phyloP scores from a whole-genome alignment of 331 rosid genomes.

The Rosa hybrid region DNA sequence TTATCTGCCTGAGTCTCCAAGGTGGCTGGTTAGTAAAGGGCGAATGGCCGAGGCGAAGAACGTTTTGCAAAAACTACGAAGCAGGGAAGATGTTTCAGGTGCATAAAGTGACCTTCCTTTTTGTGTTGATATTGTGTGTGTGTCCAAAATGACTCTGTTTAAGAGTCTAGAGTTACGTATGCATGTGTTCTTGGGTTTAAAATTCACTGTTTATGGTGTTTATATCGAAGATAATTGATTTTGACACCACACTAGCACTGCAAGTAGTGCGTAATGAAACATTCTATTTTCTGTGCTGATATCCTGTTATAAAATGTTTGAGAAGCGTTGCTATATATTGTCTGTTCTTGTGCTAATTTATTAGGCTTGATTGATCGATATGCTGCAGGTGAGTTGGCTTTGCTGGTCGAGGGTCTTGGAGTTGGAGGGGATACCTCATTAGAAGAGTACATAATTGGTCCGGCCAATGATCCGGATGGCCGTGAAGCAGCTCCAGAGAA shows the following conservation, averaged over 20 bases:
- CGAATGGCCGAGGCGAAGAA: constrained; percentile 23
- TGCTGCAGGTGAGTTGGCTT: constrained; percentile 33
- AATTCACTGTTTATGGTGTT: not conserved
- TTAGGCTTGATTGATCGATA: not conserved
- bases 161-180: not conserved
- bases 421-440: constrained; percentile 28
- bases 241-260: no score
- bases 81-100: constrained; percentile 37
- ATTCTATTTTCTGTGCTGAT: not conserved
- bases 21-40: constrained; percentile 35
- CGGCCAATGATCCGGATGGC: constrained; percentile 13
- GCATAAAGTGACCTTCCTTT: not conserved
- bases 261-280: no score
- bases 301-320: not conserved
- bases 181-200: not conserved
- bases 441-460: constrained; percentile 37
- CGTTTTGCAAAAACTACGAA: constrained; percentile 25
- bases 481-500: constrained; percentile 14
- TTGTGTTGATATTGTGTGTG: not conserved
- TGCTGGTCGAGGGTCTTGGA: constrained; percentile 31
- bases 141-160: not conserved
- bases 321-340: not conserved
- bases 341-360: not conserved
- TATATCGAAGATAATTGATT: no score
- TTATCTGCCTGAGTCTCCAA: constrained; percentile 35